Evolutionary conservation across 768 basidiomycete species (phyloP), one percentile per base, ranked within the genome.

Genomic region (Panaeolus cyanescens): DNA sequence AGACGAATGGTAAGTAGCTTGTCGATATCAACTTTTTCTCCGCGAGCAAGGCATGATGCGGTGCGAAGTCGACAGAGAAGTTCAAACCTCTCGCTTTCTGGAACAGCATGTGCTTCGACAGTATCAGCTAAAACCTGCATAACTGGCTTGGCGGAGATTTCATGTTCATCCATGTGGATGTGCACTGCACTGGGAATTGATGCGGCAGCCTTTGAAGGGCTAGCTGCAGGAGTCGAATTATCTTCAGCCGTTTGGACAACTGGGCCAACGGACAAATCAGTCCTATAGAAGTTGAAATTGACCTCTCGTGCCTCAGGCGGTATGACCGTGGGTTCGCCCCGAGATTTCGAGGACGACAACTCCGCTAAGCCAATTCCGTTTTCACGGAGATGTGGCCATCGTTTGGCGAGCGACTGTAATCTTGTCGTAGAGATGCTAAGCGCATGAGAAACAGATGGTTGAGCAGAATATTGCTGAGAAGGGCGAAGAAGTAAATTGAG

Each of bases 381-480:
- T 71, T 96, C 93, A 61, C 91, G 88, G 9, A 93, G 71, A 71
- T 88, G 85, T 10, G 91, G 85, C 91, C 93, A 96, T 57, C 91
- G 86, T 67, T 90, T 92, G 7, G 91, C 89, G 32, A 99, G 85
- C 20, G 90, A 88, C 62, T 91, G 85, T 12, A 98, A 82, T 56
- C 92, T 90, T 59, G 88, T 83, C 3, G 88, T 91, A 33, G 89
- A 93, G 60, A 92, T 90, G 74, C 83, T 90, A n/a, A 93, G 82
- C 1, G 88, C 87, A 65, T 91, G 86, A 37, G 92, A 90, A 56
- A 96, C 89, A 12, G 93, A 87, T 8, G 91, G 90, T 67, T 93
- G 90, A 13, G 89, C 86, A 7, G 93, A 95, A 72, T 97, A 99
- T 71, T 98, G 96, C 70, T 98, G 96, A 4, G 94, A 89, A 2